These are phyloP conservation scores for Phellopilus nigrolimitatus DNA, from an alignment of 1,284 basidiomycete genomes.

Conservation along the genomic window DNA sequence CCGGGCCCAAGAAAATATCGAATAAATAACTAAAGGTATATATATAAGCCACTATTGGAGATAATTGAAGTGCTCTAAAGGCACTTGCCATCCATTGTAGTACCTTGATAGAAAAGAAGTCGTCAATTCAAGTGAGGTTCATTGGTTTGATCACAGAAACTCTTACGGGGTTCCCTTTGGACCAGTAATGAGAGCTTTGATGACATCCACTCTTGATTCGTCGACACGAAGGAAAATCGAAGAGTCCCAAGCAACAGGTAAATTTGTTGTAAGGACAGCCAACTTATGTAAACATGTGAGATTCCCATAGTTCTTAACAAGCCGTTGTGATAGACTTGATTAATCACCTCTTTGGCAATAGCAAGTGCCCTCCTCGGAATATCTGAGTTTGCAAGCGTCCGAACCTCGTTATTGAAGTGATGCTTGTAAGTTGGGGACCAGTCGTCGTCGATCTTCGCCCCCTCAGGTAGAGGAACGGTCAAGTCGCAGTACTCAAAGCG, in stretches of 20 bases:
- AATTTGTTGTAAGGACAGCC: conserved; percentile 82
- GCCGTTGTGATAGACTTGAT: conserved; percentile 14
- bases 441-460: conserved; percentile 40
- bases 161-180: conserved; percentile 89
- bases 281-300: conserved; percentile 46
- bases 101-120: conserved; percentile 43
- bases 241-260: conserved; percentile 87
- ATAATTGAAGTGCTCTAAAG: conserved; percentile 12
- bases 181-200: conserved; percentile 86
- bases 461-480: conserved; percentile 39
- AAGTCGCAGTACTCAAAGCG: conserved; percentile 89
- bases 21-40: conserved; percentile 57
- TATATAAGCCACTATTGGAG: conserved; percentile 7
- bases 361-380: conserved; percentile 85
- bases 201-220: conserved; percentile 83
- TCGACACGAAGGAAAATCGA: conserved; percentile 86
- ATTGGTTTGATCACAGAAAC: conserved; percentile 9
- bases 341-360: conserved; percentile 81
- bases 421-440: conserved; percentile 70
- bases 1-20: conserved; percentile 84
- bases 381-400: conserved; percentile 71
- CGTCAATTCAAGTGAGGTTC: conserved; percentile 5
- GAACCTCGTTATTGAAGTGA: conserved; percentile 72
- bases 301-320: conserved; percentile 8
- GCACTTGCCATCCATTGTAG: conserved; percentile 72